Evolutionary conservation across 352 stramenopile genomes (phyloP).

Genomic region (Phytophthora pisi): DNA sequence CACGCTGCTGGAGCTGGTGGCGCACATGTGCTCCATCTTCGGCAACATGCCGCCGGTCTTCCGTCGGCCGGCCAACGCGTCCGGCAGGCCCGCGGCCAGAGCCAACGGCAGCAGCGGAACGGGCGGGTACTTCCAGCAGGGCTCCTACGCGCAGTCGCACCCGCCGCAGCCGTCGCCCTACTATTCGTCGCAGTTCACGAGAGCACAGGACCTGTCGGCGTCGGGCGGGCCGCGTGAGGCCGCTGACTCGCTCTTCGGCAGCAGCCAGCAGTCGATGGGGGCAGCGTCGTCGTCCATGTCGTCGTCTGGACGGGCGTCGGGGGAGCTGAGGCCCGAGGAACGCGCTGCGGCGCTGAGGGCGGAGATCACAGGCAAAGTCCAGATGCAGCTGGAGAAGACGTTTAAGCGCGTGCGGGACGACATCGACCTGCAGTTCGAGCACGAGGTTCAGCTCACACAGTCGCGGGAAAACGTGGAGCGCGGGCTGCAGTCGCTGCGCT

Average conservation of each 20-base stretch:
- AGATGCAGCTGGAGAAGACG: slow-evolving; percentile 74
- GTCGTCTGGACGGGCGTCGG: slow-evolving; percentile 16
- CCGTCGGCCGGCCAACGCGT: slow-evolving; percentile 53
- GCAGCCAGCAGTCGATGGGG: slow-evolving; percentile 27
- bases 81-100: slow-evolving; percentile 36
- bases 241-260: slow-evolving; percentile 57
- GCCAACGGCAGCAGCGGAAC: slow-evolving; percentile 24
- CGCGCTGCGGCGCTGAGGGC: slow-evolving; percentile 57
- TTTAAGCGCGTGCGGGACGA: slow-evolving; percentile 88
- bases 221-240: slow-evolving; percentile 15
- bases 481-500: slow-evolving; percentile 76
- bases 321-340: slow-evolving; percentile 44
- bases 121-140: slow-evolving; percentile 56
- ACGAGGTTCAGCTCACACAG: slow-evolving; percentile 83
- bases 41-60: slow-evolving; percentile 88
- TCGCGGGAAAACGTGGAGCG: slow-evolving; percentile 78
- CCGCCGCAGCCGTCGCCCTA: slow-evolving; percentile 41
- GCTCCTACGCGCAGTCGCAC: slow-evolving; percentile 37
- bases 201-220: slow-evolving; percentile 23
- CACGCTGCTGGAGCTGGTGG: slow-evolving; percentile 84
- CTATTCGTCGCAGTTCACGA: slow-evolving; percentile 39
- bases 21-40: slow-evolving; percentile 91
- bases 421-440: slow-evolving; percentile 88
- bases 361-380: slow-evolving; percentile 81
- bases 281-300: slow-evolving; percentile 23